Evolutionary conservation across 306 rosid species (phyloP).

Genomic region (Canavalia gladiata): DNA sequence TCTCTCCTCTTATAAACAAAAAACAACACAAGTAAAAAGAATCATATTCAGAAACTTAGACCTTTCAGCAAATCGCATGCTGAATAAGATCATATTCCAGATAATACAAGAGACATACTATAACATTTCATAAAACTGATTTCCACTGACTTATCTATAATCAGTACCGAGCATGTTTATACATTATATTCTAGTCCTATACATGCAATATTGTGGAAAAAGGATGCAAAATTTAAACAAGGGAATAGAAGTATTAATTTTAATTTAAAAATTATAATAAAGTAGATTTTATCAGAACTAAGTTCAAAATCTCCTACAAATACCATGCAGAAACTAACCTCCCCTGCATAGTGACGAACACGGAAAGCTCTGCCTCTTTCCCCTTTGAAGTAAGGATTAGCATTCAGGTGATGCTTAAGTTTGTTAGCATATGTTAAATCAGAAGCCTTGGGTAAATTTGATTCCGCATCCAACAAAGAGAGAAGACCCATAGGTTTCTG

Average conservation of each 20-base stretch:
- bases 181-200: slow-evolving; percentile 35
- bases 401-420: slow-evolving; percentile 71
- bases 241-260: slow-evolving; percentile 28
- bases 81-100: slow-evolving; percentile 13
- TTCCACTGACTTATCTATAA: slow-evolving; percentile 10
- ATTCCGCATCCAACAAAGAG: slow-evolving; percentile 90
- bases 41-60: slow-evolving; percentile 18
- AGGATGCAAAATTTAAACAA: slow-evolving; percentile 12
- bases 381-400: slow-evolving; percentile 82
- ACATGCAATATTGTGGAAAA: neutral
- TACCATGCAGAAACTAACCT: slow-evolving; percentile 72
- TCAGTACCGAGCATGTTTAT: neutral
- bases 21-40: slow-evolving; percentile 9
- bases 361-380: slow-evolving; percentile 81
- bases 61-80: slow-evolving; percentile 27
- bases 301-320: slow-evolving; percentile 41
- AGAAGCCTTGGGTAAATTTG: slow-evolving; percentile 76
- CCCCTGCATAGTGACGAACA: slow-evolving; percentile 86
- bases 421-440: slow-evolving; percentile 83
- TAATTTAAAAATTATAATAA: slow-evolving; percentile 7
- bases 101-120: slow-evolving; percentile 6
- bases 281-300: slow-evolving; percentile 20
- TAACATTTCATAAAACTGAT: slow-evolving; percentile 10
- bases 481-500: slow-evolving; percentile 84
- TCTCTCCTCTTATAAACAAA: too few species aligned